A percentile compares a stretch with the other conserved stretches of the same genome.
phyloP scores from a whole-genome alignment of 2,329 filamentous ascomycete genomes.

The Fusarium mangiferae region DNA sequence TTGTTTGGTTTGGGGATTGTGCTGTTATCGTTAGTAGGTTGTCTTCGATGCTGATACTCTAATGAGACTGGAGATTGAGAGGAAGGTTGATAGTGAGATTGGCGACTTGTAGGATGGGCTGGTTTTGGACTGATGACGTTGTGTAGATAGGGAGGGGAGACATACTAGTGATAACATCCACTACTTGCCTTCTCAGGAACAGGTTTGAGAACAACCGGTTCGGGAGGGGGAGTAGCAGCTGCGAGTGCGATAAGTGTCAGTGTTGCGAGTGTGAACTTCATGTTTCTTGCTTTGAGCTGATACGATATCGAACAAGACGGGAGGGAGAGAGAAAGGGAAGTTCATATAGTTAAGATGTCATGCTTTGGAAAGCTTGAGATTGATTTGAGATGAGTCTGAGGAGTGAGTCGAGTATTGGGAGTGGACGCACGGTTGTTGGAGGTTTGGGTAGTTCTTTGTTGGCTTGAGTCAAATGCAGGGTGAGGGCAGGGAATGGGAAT shows the following conservation, averaged over 20 bases:
- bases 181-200: not conserved
- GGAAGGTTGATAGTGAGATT: not conserved
- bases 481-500: no score
- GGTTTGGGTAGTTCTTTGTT: not conserved
- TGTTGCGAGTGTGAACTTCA: constrained; percentile 18
- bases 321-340: not conserved
- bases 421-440: not conserved
- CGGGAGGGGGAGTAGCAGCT: not conserved
- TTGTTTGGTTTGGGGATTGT: not conserved
- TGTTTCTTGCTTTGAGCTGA: not conserved
- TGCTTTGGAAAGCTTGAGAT: rapidly evolving
- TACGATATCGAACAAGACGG: no score
- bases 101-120: not conserved
- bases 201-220: constrained; percentile 5
- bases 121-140: not conserved
- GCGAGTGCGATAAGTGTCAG: not conserved
- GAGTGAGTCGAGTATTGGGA: not conserved
- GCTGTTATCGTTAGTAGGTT: not conserved
- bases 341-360: constrained; percentile 1
- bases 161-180: constrained; percentile 23
- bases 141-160: no score
- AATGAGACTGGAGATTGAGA: not conserved
- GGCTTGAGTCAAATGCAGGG: not conserved
- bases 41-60: no score
- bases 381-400: not conserved